Evolutionary conservation across 306 rosid genomes (phyloP).

Genomic region (Herpetospermum pedunculosum): DNA sequence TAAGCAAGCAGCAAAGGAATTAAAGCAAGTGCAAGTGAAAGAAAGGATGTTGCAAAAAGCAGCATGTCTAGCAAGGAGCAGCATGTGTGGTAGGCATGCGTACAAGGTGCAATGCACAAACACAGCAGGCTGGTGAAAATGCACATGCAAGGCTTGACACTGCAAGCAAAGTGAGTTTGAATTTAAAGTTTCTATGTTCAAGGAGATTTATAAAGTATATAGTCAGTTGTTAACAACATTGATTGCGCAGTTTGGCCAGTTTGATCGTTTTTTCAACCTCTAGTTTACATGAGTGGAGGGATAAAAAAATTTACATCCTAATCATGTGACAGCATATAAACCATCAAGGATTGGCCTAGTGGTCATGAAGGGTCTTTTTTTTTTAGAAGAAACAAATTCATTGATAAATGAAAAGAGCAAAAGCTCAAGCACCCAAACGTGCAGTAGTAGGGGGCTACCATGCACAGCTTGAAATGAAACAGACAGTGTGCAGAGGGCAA

Average conservation of each 20-base stretch:
- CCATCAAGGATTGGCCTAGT: too few relatives aligned
- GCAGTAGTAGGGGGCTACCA: neutral
- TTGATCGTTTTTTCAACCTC: neutral
- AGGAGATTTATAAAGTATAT: neutral
- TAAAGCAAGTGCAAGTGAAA: neutral
- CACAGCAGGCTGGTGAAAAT: neutral
- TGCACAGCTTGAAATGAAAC: neutral
- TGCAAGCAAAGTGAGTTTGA: neutral
- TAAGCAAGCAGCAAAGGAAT: neutral
- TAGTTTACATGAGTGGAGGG: neutral
- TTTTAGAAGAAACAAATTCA: too few relatives aligned
- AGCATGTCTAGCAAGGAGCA: neutral
- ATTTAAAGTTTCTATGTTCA: neutral
- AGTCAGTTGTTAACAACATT: neutral
- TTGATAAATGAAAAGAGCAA: too few relatives aligned
- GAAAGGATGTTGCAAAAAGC: neutral
- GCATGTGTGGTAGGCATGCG: neutral
- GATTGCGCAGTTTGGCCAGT: neutral
- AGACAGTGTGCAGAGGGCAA: neutral
- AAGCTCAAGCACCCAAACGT: too few relatives aligned
- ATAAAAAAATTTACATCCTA: neutral
- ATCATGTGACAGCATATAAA: neutral
- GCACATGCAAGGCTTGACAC: neutral
- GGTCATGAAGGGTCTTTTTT: too few relatives aligned
- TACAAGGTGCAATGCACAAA: neutral